These are phyloP conservation scores for Cryptococcus sp. DNA, from an alignment of 1,284 basidiomycete genomes.

Conservation along the genomic window DNA sequence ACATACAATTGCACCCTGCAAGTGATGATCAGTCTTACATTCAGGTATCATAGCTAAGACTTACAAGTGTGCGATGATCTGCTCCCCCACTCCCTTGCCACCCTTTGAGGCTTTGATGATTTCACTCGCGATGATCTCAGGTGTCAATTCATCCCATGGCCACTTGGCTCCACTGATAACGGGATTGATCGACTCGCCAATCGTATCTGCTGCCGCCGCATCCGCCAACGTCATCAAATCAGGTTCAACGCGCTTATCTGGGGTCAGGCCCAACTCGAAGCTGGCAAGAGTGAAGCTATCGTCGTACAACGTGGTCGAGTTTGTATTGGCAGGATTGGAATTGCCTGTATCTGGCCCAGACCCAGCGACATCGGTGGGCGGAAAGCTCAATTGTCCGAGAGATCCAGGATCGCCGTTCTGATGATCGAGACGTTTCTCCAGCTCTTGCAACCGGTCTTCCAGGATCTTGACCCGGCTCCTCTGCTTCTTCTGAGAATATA, in stretches of 20 bases:
- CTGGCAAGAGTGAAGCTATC: conserved; percentile 10
- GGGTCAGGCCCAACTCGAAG: conserved; percentile 5
- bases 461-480: conserved; percentile 43
- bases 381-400: neutral
- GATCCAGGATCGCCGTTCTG: neutral
- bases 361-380: neutral
- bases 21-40: neutral
- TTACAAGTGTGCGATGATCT: conserved; percentile 46
- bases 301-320: neutral
- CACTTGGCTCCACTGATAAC: conserved; percentile 1
- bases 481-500: conserved; percentile 51
- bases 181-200: neutral
- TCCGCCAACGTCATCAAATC: conserved; percentile 53
- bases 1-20: conserved; percentile 35
- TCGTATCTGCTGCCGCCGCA: conserved; percentile 42
- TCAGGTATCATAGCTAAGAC: conserved; percentile 6
- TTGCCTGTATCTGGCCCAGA: neutral
- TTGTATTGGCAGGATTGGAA: no score
- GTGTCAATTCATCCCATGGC: conserved; percentile 36
- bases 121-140: conserved; percentile 30
- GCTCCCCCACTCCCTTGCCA: conserved; percentile 40
- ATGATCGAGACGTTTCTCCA: conserved; percentile 35
- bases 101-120: conserved; percentile 35
- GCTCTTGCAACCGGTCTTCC: conserved; percentile 48
- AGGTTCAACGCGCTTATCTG: conserved; percentile 30